A percentile compares a stretch with the other conserved stretches of the same genome.
Evolutionary conservation across 78 protist genomes (phyloP).

Genomic region (Chrysochromulina parva): DNA sequence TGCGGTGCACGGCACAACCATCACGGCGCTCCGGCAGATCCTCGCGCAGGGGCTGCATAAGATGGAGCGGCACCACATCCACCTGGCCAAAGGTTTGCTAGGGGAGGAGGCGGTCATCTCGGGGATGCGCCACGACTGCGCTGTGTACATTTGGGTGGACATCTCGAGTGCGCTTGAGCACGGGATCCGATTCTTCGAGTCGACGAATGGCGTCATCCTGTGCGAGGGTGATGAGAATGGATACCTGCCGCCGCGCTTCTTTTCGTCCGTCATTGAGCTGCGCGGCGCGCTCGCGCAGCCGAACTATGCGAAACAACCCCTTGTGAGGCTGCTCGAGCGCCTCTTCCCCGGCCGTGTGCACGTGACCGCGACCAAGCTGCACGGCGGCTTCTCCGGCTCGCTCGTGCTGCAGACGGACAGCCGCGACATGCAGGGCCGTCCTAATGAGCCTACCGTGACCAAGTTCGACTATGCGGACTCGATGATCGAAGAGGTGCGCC

Average conservation of each 20-base stretch:
- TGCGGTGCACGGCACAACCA: constrained; percentile 68
- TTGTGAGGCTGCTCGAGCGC: too few relatives aligned
- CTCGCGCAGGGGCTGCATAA: constrained; percentile 37
- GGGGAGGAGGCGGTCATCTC: constrained; percentile 59
- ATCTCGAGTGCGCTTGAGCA: neutral
- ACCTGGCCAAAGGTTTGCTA: constrained; percentile 56
- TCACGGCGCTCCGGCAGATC: neutral
- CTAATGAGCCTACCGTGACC: too few relatives aligned
- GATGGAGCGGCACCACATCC: constrained; percentile 67
- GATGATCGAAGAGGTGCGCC: too few relatives aligned
- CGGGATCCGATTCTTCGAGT: constrained; percentile 48
- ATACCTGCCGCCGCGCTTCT: constrained; percentile 22
- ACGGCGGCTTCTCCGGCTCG: too few relatives aligned
- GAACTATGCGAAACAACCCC: too few relatives aligned
- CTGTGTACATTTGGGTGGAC: constrained; percentile 56
- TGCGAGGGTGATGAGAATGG: constrained; percentile 45
- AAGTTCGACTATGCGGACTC: too few relatives aligned
- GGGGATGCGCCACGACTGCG: constrained; percentile 55
- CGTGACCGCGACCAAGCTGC: too few relatives aligned
- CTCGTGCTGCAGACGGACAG: too few relatives aligned
- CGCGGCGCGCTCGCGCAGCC: neutral
- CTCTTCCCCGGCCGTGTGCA: too few relatives aligned
- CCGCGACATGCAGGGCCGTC: too few relatives aligned
- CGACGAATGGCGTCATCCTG: constrained; percentile 60
- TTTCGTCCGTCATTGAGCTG: neutral